Base-by-base conservation (phyloP, 352 stramenopile genomes). In the Phytophthora litchii region DNA sequence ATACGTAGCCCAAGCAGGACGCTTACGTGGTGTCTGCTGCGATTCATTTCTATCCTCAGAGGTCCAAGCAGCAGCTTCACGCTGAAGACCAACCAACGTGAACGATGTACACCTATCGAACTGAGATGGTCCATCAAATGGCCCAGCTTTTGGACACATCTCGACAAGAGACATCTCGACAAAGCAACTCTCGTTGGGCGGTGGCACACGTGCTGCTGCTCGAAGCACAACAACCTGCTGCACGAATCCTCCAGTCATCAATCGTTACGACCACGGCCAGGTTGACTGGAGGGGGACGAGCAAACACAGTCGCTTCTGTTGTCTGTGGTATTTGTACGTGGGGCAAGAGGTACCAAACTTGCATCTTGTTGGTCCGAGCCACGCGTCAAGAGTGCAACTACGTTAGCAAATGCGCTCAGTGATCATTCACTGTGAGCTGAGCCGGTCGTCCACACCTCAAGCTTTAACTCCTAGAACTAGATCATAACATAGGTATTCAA, bases 131-230 rank as follows among this genome's bases (percentile, higher is more conserved):
- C 37, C 37, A 49, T n/a, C n/a, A n/a, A n/a, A n/a, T n/a, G n/a
- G n/a, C n/a, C n/a, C 41, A 51, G 29, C 55, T 43, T 47, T 35
- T 43, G 35, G 8, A 50, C 36, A 21, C 32, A 25, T 47, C 42
- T 56, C 43, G 35, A 56, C 16, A 31, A 41, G 47, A 64, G 48
- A 60, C 57, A 65, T 49, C 31, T 47, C 13, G 40, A 31, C 2
- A 29, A 16, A 20, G 41, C 10, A 41, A 16, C 25, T 52, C 32
- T 54, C 41, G 57, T 65, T 65, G 57, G 57, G 41, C 34, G 7
- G 31, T 17, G 48, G 57, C 57, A 65, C 57, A 46, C 49, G 56
- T 11, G 17, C 7, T 34, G 29, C 3, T 11, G 29, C 29, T 34
- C 12, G 16, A 43, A 36, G 16, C 38, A 40, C 14, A 16, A 27